Base-by-base conservation (phyloP, 2,329 filamentous ascomycete species). In the Colletotrichum tropicicola region DNA sequence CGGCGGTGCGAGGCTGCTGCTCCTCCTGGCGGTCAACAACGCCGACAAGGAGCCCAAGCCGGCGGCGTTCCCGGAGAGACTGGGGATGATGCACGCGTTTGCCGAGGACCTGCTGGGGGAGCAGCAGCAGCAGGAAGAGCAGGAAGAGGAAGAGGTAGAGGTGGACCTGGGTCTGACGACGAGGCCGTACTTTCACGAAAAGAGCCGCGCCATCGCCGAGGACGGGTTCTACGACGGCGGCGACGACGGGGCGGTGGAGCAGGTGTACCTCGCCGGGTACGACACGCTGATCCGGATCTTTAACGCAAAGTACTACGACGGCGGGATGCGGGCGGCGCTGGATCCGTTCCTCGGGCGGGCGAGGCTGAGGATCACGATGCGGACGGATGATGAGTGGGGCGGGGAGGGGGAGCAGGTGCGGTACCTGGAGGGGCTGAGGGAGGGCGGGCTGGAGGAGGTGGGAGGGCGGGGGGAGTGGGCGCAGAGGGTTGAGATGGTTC, bases 261-360 rank as follows among this genome's bases (percentile, higher is more conserved):
- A 93, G 70, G 79, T 92, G 4, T 92, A 92, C 71, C 84, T 94
- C 3, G 86, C 88, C 2, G 92, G 92, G 27, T 95, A 89, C 73
- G 92, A 95, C 71, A 95, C 92, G 0, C 78, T 94, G 6, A 87
- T 91, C 15, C 86, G 92, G 19, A 87, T 95, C 55, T 87, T 92
- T 57, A 82, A 92, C 51, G 85, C 90, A 0, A 92, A 91, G 73
- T 95, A 95, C 77, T 93, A 93, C 72, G 73, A 57, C 21, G 28
- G 21, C n/a, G n/a, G n/a, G n/a, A 43, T 21, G 43, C 80, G 87
- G 12, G 76, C 75, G 0, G 85, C 86, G 0, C 80, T 95, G 2
- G 79, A 79, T 2, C 87, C 88, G 0, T 92, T 93, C 72, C 89
- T 94, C 68, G 77, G 79, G 1, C 82, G 82, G 12, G 86, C 92